Conservation (phyloP, 441 rosid species). For the Oxalis stricta region DNA sequence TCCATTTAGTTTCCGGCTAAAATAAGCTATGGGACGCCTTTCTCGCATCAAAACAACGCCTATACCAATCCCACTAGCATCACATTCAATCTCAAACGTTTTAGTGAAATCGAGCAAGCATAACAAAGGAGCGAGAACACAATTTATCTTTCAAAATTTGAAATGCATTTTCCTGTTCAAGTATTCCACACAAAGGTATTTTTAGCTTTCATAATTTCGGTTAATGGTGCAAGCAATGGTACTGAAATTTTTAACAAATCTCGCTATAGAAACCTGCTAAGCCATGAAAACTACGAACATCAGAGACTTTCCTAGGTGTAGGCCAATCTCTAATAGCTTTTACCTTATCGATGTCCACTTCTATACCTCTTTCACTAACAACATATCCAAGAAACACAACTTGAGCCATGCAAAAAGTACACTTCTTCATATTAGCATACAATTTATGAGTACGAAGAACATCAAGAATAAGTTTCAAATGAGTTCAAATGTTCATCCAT, state of each 20-base stretch:
- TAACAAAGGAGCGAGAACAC: not conserved
- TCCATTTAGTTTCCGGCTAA: not conserved
- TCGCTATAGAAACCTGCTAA: not conserved
- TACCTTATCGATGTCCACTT: not conserved
- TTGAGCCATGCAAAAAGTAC: not conserved
- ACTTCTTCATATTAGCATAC: not conserved
- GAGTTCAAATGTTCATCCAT: no score
- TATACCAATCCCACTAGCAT: not conserved
- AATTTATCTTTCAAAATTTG: no score
- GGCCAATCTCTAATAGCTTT: not conserved
- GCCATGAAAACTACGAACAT: not conserved
- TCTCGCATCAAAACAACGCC: not conserved
- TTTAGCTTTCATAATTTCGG: not conserved
- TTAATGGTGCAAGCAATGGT: not conserved
- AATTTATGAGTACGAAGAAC: no score
- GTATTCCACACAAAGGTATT: not conserved
- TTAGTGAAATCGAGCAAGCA: not conserved
- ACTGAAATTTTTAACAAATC: not conserved
- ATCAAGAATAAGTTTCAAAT: no score
- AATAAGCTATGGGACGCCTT: not conserved
- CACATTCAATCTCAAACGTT: not conserved
- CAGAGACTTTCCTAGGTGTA: no score
- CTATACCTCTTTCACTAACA: not conserved
- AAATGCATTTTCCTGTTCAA: not conserved
- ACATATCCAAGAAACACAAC: not conserved